phyloP scores from a whole-genome alignment of 352 stramenopile genomes.

The Achlya hypogyna region DNA sequence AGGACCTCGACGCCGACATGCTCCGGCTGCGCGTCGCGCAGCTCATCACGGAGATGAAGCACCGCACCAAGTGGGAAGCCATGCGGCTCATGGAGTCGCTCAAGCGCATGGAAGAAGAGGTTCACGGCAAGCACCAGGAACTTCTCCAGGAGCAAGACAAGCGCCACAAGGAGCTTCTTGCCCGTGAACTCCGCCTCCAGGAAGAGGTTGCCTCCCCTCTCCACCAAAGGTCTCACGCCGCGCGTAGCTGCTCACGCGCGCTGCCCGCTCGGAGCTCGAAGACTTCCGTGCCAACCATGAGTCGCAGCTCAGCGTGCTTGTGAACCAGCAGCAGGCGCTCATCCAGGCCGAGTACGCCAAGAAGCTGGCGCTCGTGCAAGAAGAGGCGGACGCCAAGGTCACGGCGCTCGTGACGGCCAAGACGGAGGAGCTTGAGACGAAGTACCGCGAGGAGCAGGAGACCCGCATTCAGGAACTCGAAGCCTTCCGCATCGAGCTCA shows the following conservation, averaged over 20 bases:
- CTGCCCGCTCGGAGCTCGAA: slow-evolving; percentile 40
- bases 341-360: slow-evolving; percentile 12
- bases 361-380: not conserved
- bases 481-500: slow-evolving; percentile 52
- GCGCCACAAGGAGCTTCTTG: slow-evolving; percentile 64
- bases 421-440: slow-evolving; percentile 48
- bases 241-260: slow-evolving; percentile 29
- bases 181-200: slow-evolving; percentile 66
- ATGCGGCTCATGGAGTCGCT: slow-evolving; percentile 63
- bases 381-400: not conserved
- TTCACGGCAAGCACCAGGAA: slow-evolving; percentile 59
- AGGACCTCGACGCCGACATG: slow-evolving; percentile 59
- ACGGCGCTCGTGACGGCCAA: slow-evolving; percentile 35
- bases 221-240: not conserved
- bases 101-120: slow-evolving; percentile 66
- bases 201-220: slow-evolving; percentile 30
- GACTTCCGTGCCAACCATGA: not conserved
- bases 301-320: not conserved
- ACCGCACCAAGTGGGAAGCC: slow-evolving; percentile 78
- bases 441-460: slow-evolving; percentile 47
- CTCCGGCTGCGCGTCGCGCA: slow-evolving; percentile 71
- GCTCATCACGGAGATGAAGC: slow-evolving; percentile 79
- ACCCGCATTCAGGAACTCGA: slow-evolving; percentile 53
- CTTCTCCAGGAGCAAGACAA: slow-evolving; percentile 54
- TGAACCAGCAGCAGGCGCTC: not conserved